Evolutionary conservation across 2,329 filamentous ascomycete species (phyloP).

Genomic region (Aspergillus costaricaensis): DNA sequence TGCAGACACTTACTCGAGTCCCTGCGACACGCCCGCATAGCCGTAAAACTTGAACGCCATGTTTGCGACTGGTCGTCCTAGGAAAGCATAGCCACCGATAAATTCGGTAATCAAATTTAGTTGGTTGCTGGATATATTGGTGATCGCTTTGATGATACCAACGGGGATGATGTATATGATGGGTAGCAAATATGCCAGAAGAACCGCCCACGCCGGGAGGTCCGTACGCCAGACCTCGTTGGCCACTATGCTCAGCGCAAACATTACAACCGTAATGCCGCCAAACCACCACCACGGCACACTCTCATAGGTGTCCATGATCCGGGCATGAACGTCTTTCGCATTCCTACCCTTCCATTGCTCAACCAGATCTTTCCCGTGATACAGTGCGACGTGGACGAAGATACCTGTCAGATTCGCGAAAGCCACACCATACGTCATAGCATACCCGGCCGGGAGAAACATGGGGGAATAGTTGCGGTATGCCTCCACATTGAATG

Average conservation of each 20-base stretch:
- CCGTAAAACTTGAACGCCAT: conserved; percentile 73
- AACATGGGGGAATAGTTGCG: conserved; percentile 66
- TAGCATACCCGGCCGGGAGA: conserved; percentile 60
- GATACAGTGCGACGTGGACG: conserved; percentile 41
- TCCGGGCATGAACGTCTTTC: conserved; percentile 46
- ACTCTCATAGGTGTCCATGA: conserved; percentile 44
- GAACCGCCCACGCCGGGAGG: conserved; percentile 49
- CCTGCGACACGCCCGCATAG: conserved; percentile 67
- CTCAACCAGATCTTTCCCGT: conserved; percentile 39
- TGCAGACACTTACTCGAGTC: conserved; percentile 46
- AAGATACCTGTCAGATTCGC: conserved; percentile 65
- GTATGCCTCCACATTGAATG: conserved; percentile 63
- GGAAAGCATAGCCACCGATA: conserved; percentile 52
- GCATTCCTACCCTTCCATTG: conserved; percentile 38
- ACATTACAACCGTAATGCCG: conserved; percentile 40
- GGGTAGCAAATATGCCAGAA: conserved; percentile 49
- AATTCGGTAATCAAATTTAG: conserved; percentile 53
- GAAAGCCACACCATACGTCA: conserved; percentile 63
- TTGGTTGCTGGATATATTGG: conserved; percentile 52
- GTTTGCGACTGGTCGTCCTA: conserved; percentile 51
- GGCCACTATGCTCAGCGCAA: conserved; percentile 39
- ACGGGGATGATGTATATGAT: conserved; percentile 51
- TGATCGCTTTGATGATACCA: conserved; percentile 52
- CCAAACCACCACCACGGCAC: conserved; percentile 53
- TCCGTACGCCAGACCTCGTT: conserved; percentile 49